These are phyloP conservation scores for Quercus variabilis DNA, from an alignment of 306 rosid genomes.

Conservation along the genomic window DNA sequence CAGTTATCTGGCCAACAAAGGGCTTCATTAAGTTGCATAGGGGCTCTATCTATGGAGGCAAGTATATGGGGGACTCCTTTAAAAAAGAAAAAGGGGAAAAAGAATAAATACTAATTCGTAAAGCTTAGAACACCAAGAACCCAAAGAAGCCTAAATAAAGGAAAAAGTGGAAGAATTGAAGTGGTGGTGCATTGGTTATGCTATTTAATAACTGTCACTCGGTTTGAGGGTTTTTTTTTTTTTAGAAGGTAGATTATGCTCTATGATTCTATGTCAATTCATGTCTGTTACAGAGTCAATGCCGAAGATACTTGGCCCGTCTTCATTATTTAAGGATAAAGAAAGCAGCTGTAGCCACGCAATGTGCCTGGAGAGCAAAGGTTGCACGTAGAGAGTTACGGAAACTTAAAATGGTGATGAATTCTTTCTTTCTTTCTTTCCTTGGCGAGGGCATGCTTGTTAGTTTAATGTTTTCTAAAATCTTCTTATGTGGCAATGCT, in stretches of 20 bases:
- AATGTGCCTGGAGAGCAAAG: conserved; percentile 67
- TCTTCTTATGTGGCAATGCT: background rate
- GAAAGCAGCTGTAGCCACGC: conserved; percentile 54
- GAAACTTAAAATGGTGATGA: conserved; percentile 63
- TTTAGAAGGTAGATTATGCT: background rate
- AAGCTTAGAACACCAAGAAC: background rate
- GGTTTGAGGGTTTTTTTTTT: background rate
- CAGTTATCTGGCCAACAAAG: background rate
- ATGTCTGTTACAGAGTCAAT: conserved; percentile 45
- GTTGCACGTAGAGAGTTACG: conserved; percentile 64
- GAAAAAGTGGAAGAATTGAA: conserved; percentile 1
- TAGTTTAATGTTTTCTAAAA: background rate
- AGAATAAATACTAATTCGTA: background rate
- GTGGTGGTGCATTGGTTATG: background rate
- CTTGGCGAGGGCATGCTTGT: background rate
- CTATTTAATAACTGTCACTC: background rate
- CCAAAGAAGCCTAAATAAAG: background rate
- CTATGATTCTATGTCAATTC: conserved; percentile 13
- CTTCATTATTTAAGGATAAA: conserved; percentile 32
- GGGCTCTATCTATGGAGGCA: background rate
- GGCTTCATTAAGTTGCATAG: background rate
- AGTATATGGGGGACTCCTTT: background rate
- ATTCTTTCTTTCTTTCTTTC: conserved; percentile 1
- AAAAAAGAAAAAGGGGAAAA: background rate
- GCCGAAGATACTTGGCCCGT: conserved; percentile 40